A percentile compares a stretch with the other conserved stretches of the same genome.
phyloP scores from a whole-genome alignment of 257 asterid genomes.

The Solanum microdontum region DNA sequence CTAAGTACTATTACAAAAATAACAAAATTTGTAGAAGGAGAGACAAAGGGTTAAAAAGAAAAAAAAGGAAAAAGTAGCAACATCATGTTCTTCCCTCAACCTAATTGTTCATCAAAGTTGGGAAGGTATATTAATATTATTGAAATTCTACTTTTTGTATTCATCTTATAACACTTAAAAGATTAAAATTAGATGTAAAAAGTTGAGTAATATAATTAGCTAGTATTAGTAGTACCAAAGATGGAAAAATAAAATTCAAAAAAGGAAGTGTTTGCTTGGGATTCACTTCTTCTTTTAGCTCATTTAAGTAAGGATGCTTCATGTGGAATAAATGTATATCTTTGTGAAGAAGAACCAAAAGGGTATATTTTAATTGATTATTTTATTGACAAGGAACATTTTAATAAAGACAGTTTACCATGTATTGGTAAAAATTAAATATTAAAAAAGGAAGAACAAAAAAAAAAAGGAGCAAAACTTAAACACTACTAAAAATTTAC shows the following conservation, averaged over 20 bases:
- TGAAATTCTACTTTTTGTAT: slow-evolving; percentile 16
- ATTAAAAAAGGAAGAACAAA: background rate
- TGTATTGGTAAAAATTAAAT: background rate
- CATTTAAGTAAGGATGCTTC: slow-evolving; percentile 10
- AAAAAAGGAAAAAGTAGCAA: slow-evolving; percentile 17
- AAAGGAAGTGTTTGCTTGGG: slow-evolving; percentile 21
- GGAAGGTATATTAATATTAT: slow-evolving; percentile 19
- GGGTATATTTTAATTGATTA: background rate
- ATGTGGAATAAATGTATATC: slow-evolving; percentile 17
- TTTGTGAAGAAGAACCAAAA: slow-evolving; percentile 14
- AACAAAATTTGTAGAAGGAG: slow-evolving; percentile 2
- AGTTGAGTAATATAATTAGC: background rate
- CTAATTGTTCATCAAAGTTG: slow-evolving; percentile 22
- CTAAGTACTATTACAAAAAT: slow-evolving; percentile 3
- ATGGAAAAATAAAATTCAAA: background rate
- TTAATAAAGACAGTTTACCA: background rate
- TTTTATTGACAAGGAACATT: background rate
- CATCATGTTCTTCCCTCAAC: slow-evolving; percentile 17
- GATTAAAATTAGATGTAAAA: background rate
- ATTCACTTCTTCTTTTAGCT: slow-evolving; percentile 12
- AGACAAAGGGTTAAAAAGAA: slow-evolving; percentile 17
- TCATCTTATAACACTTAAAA: background rate
- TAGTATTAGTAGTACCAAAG: slow-evolving; percentile 1
- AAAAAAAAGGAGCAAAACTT: background rate
- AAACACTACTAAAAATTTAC: too few relatives aligned